Evolutionary conservation across 352 stramenopile species (phyloP).

Genomic region (Lagenidium giganteum): DNA sequence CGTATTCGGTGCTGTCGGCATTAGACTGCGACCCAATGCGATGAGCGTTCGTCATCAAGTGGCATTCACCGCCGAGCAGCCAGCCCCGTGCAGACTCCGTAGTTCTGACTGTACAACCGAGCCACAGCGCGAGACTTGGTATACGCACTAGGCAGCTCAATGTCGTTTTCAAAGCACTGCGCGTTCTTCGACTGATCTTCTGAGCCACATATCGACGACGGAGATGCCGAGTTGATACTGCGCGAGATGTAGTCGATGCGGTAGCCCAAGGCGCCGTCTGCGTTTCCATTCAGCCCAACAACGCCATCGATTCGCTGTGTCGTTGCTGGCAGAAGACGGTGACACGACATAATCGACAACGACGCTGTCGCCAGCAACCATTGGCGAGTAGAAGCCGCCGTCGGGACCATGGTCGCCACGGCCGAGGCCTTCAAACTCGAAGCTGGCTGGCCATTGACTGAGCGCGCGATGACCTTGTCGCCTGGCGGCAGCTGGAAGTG

Average conservation of each 20-base stretch:
- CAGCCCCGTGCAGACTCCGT: slow-evolving; percentile 33
- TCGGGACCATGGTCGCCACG: slow-evolving; percentile 18
- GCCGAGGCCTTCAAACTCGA: slow-evolving; percentile 23
- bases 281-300: no score
- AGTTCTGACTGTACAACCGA: slow-evolving; percentile 24
- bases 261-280: slow-evolving; percentile 14
- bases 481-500: slow-evolving; percentile 25
- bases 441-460: no score
- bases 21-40: slow-evolving; percentile 23
- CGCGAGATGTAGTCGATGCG: slow-evolving; percentile 28
- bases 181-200: slow-evolving; percentile 22
- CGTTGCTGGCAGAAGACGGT: background rate
- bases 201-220: slow-evolving; percentile 20
- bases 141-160: slow-evolving; percentile 16
- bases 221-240: slow-evolving; percentile 3
- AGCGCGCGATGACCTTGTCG: slow-evolving; percentile 21
- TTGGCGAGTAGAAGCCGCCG: slow-evolving; percentile 29
- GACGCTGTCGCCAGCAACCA: slow-evolving; percentile 16
- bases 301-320: no score
- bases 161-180: slow-evolving; percentile 27
- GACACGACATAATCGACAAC: slow-evolving; percentile 25
- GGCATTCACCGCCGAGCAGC: slow-evolving; percentile 31
- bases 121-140: slow-evolving; percentile 23
- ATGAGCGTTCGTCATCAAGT: slow-evolving; percentile 44
- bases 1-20: slow-evolving; percentile 21